Evolutionary conservation across 345 rosid species (phyloP), one percentile per base, ranked within the genome.

Genomic region (Populus pruinosa): DNA sequence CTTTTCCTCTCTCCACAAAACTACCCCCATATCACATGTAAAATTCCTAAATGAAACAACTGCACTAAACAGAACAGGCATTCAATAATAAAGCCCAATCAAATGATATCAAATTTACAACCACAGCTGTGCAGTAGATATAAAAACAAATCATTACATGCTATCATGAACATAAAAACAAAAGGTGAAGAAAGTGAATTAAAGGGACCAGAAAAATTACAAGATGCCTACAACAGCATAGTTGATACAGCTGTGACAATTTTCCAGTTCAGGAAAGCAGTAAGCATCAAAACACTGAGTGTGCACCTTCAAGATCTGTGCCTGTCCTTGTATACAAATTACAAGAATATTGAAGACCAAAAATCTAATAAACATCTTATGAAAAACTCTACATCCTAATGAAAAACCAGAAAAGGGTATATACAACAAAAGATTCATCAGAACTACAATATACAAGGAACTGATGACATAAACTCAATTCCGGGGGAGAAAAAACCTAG

Each of bases 401-500:
- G 29, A 33, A 66, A 78, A 65, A 39, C 35, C 23, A 9, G 65
- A 11, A 77, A 72, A 65, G 18, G 5, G 43, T 66, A 27, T 61
- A 50, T 62, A 80, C 79, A 70, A 64, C n/a, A 74, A 53, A 67
- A 71, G 18, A 25, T 39, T 36, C 29, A 2, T 6, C 35, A 43
- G 39, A 50, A 69, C 56, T 68, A 23, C 6, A 41, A 10, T 69
- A 76, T 70, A 78, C 44, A 8, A 65, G 76, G 66, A 62, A 61
- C 25, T 33, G 64, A n/a, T 59, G 64, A 25, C 64, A 49, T 33
- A 33, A 29, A 31, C 23, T 43, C 53, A 33, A 33, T 61, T 64
- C 50, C 38, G 4, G 21, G 11, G 38, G 35, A 62, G 8, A 12
- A 33, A n/a, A 56, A 50, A 12, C 17, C 2, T 66, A 10, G 71